phyloP scores from a whole-genome alignment of 805 yeast genomes.

The Zygoascus biomembranicola region DNA sequence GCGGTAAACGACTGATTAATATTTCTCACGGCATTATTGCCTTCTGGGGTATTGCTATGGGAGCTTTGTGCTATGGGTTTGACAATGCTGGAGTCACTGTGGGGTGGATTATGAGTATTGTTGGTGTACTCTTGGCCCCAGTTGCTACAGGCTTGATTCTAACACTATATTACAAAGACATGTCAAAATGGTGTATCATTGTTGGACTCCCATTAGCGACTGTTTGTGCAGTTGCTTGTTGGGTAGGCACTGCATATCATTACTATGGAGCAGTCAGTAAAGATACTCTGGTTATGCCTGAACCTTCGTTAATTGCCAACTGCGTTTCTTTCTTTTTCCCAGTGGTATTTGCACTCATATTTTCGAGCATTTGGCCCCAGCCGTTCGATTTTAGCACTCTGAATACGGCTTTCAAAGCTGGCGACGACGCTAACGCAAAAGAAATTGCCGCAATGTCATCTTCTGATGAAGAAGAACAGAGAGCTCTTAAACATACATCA shows the following conservation, averaged over 20 bases:
- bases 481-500: constrained; percentile 43
- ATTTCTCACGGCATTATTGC: constrained; percentile 63
- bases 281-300: constrained; percentile 19
- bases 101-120: constrained; percentile 77
- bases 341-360: constrained; percentile 8
- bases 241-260: constrained; percentile 27
- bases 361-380: constrained; percentile 24
- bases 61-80: constrained; percentile 74
- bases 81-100: constrained; percentile 72
- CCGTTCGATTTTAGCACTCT: constrained; percentile 42
- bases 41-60: constrained; percentile 56
- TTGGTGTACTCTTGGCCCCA: constrained; percentile 83
- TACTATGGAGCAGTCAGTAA: constrained; percentile 23
- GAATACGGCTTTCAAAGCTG: constrained; percentile 38
- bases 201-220: constrained; percentile 69
- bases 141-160: constrained; percentile 73
- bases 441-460: constrained; percentile 19
- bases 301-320: constrained; percentile 27
- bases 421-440: constrained; percentile 31
- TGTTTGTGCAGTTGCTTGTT: constrained; percentile 64
- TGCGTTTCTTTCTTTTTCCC: constrained; percentile 24
- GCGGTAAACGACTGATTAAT: constrained; percentile 60
- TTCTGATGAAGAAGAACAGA: constrained; percentile 40
- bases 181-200: constrained; percentile 60
- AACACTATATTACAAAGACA: constrained; percentile 54